These are phyloP conservation scores for Zangia roseola DNA, from an alignment of 768 basidiomycete genomes.

Conservation along the genomic window DNA sequence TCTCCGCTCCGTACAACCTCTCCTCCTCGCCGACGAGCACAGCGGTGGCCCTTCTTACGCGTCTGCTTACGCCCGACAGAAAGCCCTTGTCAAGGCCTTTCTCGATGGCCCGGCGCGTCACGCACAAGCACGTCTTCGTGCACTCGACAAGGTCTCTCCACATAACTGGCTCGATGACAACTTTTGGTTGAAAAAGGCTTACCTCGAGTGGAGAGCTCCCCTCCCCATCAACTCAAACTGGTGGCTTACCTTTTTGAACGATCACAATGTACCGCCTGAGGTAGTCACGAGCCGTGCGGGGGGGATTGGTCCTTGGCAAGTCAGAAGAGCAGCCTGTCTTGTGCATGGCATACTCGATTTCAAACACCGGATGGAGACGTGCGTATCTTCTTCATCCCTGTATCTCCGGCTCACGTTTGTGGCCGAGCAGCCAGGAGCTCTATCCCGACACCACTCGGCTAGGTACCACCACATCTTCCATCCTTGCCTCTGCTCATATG, in stretches of 20 bases:
- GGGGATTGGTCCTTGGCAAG: conserved; percentile 77
- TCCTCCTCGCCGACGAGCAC: conserved; percentile 73
- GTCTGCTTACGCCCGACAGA: conserved; percentile 20
- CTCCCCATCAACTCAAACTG: conserved; percentile 91
- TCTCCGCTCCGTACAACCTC: conserved; percentile 71
- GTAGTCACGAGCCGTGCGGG: conserved; percentile 26
- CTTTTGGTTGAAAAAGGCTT: conserved; percentile 86
- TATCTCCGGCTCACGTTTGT: conserved; percentile 5
- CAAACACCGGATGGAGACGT: conserved; percentile 66
- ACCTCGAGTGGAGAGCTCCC: conserved; percentile 85
- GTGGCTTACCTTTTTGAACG: conserved; percentile 89
- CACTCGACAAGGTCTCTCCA: conserved; percentile 79
- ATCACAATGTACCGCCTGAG: conserved; percentile 54
- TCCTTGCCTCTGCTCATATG: not conserved
- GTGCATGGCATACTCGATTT: conserved; percentile 70
- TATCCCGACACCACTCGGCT: conserved; percentile 71
- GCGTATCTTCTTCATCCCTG: conserved; percentile 24
- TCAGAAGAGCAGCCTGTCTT: conserved; percentile 82
- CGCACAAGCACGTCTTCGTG: conserved; percentile 39
- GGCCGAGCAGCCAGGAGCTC: conserved; percentile 55
- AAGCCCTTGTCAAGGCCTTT: conserved; percentile 18
- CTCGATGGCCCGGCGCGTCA: conserved; percentile 8
- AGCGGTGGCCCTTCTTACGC: conserved; percentile 51
- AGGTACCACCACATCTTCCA: conserved; percentile 39
- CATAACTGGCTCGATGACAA: conserved; percentile 95